Conservation (phyloP, 441 rosid species). For the Omphalea diandra region DNA sequence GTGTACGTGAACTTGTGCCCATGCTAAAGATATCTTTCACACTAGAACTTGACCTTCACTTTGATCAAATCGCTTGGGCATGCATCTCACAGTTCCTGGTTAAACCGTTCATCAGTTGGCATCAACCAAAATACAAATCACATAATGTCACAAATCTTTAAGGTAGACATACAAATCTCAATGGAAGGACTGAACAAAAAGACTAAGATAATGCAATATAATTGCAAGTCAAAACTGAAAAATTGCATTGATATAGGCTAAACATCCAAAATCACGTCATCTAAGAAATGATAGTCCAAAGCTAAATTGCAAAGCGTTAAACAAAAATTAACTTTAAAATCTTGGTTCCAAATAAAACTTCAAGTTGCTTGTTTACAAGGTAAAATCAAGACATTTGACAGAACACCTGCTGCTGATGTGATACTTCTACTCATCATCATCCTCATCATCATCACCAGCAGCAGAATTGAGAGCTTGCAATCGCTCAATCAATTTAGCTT, state of each 20-base stretch:
- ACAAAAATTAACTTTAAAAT: slow-evolving; percentile 18
- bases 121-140: too few relatives aligned
- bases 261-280: slow-evolving; percentile 22
- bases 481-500: slow-evolving; percentile 60
- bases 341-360: not conserved
- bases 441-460: slow-evolving; percentile 52
- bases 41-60: too few relatives aligned
- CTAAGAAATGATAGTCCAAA: slow-evolving; percentile 1
- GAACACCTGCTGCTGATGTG: not conserved
- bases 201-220: not conserved
- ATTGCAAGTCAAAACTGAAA: slow-evolving; percentile 23
- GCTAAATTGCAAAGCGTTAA: slow-evolving; percentile 23
- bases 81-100: too few relatives aligned
- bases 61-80: too few relatives aligned
- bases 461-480: slow-evolving; percentile 64
- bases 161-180: too few relatives aligned
- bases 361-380: not conserved
- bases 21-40: too few relatives aligned
- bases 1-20: too few relatives aligned
- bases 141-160: too few relatives aligned
- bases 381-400: not conserved
- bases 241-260: slow-evolving; percentile 22
- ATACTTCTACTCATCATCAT: slow-evolving; percentile 17
- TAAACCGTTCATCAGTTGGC: too few relatives aligned
- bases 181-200: too few relatives aligned